These are phyloP conservation scores for Blastobotrys muscicola DNA, from an alignment of 805 yeast species.

Conservation along the genomic window DNA sequence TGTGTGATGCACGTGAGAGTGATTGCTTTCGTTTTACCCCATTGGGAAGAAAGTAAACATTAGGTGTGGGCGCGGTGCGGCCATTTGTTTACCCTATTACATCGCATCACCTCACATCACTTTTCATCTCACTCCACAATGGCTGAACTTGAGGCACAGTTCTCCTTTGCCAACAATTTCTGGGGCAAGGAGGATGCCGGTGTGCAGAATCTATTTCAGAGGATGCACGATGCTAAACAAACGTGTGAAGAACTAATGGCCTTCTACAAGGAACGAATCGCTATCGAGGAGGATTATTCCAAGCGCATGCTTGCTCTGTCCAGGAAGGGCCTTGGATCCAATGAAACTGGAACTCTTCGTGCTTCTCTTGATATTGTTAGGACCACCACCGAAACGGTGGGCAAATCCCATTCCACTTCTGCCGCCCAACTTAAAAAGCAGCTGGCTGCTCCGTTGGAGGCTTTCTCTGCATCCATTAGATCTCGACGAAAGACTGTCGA, in stretches of 20 bases:
- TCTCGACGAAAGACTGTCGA: constrained; percentile 51
- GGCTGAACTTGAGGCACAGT: constrained; percentile 5
- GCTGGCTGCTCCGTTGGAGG: constrained; percentile 41
- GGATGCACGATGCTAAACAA: constrained; percentile 49
- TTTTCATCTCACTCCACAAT: constrained; percentile 1
- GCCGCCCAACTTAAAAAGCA: constrained; percentile 43
- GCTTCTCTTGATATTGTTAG: constrained; percentile 50
- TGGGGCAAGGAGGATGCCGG: constrained; percentile 59
- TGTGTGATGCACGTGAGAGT: too few relatives aligned
- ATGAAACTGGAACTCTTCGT: constrained; percentile 51
- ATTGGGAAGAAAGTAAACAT: too few relatives aligned
- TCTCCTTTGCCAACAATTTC: constrained; percentile 27
- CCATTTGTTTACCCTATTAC: too few relatives aligned
- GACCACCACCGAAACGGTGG: constrained; percentile 49
- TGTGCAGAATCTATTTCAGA: constrained; percentile 41
- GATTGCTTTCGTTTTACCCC: too few relatives aligned
- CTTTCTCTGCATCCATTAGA: constrained; percentile 42
- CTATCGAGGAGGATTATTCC: constrained; percentile 67
- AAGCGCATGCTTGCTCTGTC: constrained; percentile 45
- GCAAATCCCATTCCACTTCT: constrained; percentile 45
- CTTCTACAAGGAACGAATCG: constrained; percentile 44
- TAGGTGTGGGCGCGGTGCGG: too few relatives aligned
- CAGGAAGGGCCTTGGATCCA: constrained; percentile 41
- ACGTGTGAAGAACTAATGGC: constrained; percentile 44
- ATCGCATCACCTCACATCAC: neutral